Evolutionary conservation across 441 rosid genomes (phyloP).

Genomic region (Erysimum cheiri): DNA sequence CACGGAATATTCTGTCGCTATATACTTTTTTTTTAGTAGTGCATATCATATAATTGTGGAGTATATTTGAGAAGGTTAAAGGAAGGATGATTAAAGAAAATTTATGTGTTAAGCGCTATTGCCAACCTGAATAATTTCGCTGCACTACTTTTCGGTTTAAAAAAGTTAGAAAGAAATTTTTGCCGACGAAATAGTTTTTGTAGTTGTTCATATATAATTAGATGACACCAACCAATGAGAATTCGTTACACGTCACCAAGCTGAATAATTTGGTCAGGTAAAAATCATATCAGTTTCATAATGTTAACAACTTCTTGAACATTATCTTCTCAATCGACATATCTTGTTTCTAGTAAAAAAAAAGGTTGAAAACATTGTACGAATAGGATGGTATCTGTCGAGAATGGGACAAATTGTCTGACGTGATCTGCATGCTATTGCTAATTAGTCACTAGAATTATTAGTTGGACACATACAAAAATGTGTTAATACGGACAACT

Average conservation of each 20-base stretch:
- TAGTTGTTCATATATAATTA: background rate
- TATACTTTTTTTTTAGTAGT: too few species aligned
- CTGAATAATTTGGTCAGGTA: constrained; percentile 18
- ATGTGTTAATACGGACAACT: constrained; percentile 25
- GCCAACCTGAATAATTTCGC: background rate
- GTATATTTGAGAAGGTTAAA: background rate
- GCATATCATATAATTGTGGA: too few species aligned
- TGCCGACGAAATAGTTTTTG: constrained; percentile 31
- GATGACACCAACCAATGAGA: background rate
- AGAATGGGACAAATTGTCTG: constrained; percentile 10
- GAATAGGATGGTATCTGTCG: background rate
- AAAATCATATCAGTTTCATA: background rate
- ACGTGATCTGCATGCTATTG: constrained; percentile 1
- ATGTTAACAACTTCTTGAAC: background rate
- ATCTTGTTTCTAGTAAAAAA: background rate
- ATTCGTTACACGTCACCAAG: background rate
- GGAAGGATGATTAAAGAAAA: background rate
- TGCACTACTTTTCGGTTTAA: background rate
- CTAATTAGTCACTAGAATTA: background rate
- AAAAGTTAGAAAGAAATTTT: background rate
- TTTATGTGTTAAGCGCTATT: background rate
- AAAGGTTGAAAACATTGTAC: background rate
- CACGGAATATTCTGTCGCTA: too few species aligned
- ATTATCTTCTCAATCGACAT: background rate
- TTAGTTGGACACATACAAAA: constrained; percentile 10